Conservation (phyloP, 768 basidiomycete species). For the Mycena rosella region DNA sequence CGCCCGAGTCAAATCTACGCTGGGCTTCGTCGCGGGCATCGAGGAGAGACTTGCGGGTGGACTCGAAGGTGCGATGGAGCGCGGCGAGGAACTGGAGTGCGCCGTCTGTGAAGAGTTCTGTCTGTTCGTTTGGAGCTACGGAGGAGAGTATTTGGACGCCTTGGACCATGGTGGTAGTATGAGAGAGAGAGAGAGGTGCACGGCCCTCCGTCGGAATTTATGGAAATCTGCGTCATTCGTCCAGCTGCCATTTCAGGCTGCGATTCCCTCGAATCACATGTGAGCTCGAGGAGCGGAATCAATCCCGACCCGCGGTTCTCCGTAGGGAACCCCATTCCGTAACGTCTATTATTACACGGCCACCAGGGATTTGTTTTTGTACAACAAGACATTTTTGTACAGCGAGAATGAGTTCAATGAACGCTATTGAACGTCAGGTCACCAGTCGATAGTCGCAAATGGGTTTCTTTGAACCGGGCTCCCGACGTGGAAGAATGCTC, state of each 20-base stretch:
- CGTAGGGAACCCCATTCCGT: conserved; percentile 9
- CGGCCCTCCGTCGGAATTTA: conserved; percentile 60
- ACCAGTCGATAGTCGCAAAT: too few relatives aligned
- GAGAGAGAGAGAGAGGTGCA: conserved; percentile 40
- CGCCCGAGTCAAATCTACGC: conserved; percentile 82
- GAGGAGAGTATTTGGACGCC: conserved; percentile 77
- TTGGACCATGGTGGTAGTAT: conserved; percentile 61
- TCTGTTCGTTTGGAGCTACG: conserved; percentile 73
- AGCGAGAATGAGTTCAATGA: too few relatives aligned
- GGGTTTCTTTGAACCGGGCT: too few relatives aligned
- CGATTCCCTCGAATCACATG: conserved; percentile 16
- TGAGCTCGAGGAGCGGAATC: conserved; percentile 8
- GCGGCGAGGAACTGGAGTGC: conserved; percentile 92
- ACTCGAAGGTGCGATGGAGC: conserved; percentile 95
- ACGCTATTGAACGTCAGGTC: too few relatives aligned
- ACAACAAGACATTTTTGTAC: too few relatives aligned
- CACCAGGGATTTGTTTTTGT: too few relatives aligned
- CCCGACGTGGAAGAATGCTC: too few relatives aligned
- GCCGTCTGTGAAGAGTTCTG: conserved; percentile 85
- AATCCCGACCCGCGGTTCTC: conserved; percentile 18
- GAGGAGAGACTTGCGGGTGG: conserved; percentile 86
- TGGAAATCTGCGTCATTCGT: conserved; percentile 24
- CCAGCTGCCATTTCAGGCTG: conserved; percentile 17
- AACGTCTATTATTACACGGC: background rate
- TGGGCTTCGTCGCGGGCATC: conserved; percentile 84